phyloP scores from a whole-genome alignment of 177 flowering plant genomes.

The Vitis hybrid region DNA sequence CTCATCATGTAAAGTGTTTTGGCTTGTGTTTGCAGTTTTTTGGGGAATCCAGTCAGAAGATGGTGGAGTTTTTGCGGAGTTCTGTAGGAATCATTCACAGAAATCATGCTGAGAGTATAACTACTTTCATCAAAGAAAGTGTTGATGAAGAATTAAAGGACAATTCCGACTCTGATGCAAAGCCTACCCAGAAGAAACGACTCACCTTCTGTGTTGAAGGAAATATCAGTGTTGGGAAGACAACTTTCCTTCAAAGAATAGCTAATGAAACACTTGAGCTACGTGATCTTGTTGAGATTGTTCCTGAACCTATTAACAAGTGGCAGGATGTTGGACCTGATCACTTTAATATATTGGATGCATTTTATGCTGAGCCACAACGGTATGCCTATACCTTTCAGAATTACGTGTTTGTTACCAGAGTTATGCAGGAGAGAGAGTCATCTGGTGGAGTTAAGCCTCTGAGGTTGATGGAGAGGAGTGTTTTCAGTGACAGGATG shows the following conservation, averaged over 20 bases:
- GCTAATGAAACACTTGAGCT: slow-evolving; percentile 96
- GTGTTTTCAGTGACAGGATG: slow-evolving; percentile 98
- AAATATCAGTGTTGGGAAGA: slow-evolving; percentile 95
- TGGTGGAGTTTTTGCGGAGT: slow-evolving; percentile 87
- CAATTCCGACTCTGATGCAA: slow-evolving; percentile 42
- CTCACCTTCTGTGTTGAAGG: slow-evolving; percentile 98
- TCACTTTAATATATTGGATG: slow-evolving; percentile 92
- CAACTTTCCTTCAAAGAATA: slow-evolving; percentile 96
- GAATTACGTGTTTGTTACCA: slow-evolving; percentile 94
- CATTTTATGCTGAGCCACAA: slow-evolving; percentile 89
- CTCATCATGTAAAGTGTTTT: not conserved
- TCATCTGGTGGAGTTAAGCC: slow-evolving; percentile 87
- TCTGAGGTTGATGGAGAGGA: slow-evolving; percentile 94
- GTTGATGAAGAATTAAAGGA: slow-evolving; percentile 86
- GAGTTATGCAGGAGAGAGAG: slow-evolving; percentile 97
- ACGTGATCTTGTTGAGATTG: slow-evolving; percentile 89
- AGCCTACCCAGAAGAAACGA: slow-evolving; percentile 48
- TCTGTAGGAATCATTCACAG: slow-evolving; percentile 91
- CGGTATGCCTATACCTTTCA: slow-evolving; percentile 98
- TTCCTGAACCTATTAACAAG: slow-evolving; percentile 92
- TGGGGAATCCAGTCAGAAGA: slow-evolving; percentile 69
- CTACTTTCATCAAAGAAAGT: slow-evolving; percentile 74
- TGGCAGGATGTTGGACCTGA: slow-evolving; percentile 98
- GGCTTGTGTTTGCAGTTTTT: slow-evolving; percentile 51
- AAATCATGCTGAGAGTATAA: slow-evolving; percentile 95